Base-by-base conservation (phyloP, 2,329 filamentous ascomycete species). In the Claviceps sp. region DNA sequence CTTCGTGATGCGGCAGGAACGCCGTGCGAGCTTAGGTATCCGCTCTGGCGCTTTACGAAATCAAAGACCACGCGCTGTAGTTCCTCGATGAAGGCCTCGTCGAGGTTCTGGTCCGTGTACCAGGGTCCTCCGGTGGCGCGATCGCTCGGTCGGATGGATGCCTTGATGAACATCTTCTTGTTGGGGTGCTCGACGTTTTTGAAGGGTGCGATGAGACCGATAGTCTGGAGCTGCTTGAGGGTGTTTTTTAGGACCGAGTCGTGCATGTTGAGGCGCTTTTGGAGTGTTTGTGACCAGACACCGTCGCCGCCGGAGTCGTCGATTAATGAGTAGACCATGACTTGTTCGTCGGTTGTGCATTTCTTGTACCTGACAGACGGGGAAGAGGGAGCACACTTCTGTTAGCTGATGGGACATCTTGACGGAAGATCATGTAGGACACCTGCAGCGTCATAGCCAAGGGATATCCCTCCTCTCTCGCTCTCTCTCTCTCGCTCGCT, bases 121-220 rank as follows among this genome's bases (percentile, higher is more conserved):
- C 91, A 98, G 8, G 89, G 86, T 1, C 93, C 93, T 47, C 93
- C 93, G 0, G 89, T 95, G 47, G 94, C 87, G 56, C 93, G 86
- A 56, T 96, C 90, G 51, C 85, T 88, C 0, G 93, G 91, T 11
- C 82, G 81, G 55, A 98, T 78, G 56, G 84, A 84, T 51, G 84
- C 81, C 62, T 95, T 84, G 77, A 98, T 95, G 75, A 93, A 98
- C 78, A 95, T 95, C 70, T 95, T 95, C 65, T 93, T 86, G 58
- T 84, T 87, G 30, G 89, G 88, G 63, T 87, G 84, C 70, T 95
- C 89, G 68, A 95, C 89, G 67, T 85, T 93, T 70, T 91, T 93
- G 70, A 97, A 89, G 53, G 84, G 82, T 62, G 87, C 86, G 66
- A 98, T 89, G 64, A 94, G 82, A 39, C 82, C 81, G 65, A 89